These are phyloP conservation scores for Sporopachydermia quercuum DNA, from an alignment of 805 yeast species.

Conservation along the genomic window DNA sequence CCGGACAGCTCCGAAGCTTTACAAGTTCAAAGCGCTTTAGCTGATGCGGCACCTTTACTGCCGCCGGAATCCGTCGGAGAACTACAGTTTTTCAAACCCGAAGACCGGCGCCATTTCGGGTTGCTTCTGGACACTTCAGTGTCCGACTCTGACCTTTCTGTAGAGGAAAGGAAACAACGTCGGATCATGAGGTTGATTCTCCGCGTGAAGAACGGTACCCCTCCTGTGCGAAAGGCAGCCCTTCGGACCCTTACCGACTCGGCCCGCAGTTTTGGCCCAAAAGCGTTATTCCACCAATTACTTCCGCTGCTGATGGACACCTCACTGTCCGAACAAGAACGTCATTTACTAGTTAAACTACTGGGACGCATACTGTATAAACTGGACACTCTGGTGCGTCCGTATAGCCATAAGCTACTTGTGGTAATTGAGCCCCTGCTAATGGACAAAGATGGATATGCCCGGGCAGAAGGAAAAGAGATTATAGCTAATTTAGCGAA, in stretches of 20 bases:
- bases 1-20: conserved; percentile 29
- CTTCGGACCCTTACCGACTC: conserved; percentile 50
- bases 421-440: conserved; percentile 66
- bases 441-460: conserved; percentile 62
- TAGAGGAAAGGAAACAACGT: conserved; percentile 43
- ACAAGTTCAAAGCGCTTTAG: conserved; percentile 19
- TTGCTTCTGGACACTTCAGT: conserved; percentile 27
- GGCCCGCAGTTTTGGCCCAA: conserved; percentile 55
- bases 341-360: conserved; percentile 68
- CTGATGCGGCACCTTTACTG: conserved; percentile 14
- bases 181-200: conserved; percentile 49
- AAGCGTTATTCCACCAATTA: conserved; percentile 49
- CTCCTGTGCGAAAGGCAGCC: conserved; percentile 50
- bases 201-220: conserved; percentile 66
- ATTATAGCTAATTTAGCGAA: conserved; percentile 59
- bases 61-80: conserved; percentile 49
- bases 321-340: conserved; percentile 62
- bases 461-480: conserved; percentile 68
- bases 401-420: conserved; percentile 58
- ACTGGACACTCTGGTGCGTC: conserved; percentile 50
- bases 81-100: conserved; percentile 51
- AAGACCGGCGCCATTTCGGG: conserved; percentile 61
- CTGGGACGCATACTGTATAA: conserved; percentile 53
- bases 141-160: conserved; percentile 22
- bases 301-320: conserved; percentile 66